phyloP scores from a whole-genome alignment of 1,284 basidiomycete species.

The Trichosporon sp. region DNA sequence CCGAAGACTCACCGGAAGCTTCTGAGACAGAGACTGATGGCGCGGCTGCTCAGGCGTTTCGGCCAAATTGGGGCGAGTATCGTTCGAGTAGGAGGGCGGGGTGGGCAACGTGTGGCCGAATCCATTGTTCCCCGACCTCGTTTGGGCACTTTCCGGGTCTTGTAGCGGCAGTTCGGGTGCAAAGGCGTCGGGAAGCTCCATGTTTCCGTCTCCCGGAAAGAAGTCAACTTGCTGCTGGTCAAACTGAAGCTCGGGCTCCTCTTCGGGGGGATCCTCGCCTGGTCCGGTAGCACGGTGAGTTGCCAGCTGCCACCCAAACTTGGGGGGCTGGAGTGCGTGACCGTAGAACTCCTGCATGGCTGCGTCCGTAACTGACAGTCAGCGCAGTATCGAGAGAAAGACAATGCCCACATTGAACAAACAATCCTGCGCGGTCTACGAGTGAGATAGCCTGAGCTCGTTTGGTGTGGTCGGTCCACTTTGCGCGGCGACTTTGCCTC shows the following conservation, averaged over 20 bases:
- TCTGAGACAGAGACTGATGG: background rate
- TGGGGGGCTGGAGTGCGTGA: slow-evolving; percentile 14
- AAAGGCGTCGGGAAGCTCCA: no score
- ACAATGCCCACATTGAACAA: slow-evolving; percentile 26
- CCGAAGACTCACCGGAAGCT: background rate
- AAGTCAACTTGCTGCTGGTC: background rate
- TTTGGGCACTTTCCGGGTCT: background rate
- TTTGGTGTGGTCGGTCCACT: slow-evolving; percentile 7
- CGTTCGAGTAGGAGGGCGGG: background rate
- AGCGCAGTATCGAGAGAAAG: background rate
- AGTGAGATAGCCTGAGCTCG: slow-evolving; percentile 15
- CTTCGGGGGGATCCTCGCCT: background rate
- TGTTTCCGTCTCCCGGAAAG: background rate
- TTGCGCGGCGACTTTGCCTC: background rate
- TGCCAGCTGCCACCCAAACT: slow-evolving; percentile 37
- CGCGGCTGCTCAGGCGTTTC: background rate
- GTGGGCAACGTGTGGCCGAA: background rate
- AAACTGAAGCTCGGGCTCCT: background rate
- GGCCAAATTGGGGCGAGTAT: background rate
- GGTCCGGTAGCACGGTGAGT: background rate
- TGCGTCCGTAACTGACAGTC: slow-evolving; percentile 28
- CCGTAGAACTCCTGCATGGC: slow-evolving; percentile 29
- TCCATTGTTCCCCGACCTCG: background rate
- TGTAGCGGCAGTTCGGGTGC: background rate
- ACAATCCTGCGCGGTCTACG: slow-evolving; percentile 27